Evolutionary conservation across 768 basidiomycete species (phyloP).

Genomic region (Lactarius pseudohatsudake): DNA sequence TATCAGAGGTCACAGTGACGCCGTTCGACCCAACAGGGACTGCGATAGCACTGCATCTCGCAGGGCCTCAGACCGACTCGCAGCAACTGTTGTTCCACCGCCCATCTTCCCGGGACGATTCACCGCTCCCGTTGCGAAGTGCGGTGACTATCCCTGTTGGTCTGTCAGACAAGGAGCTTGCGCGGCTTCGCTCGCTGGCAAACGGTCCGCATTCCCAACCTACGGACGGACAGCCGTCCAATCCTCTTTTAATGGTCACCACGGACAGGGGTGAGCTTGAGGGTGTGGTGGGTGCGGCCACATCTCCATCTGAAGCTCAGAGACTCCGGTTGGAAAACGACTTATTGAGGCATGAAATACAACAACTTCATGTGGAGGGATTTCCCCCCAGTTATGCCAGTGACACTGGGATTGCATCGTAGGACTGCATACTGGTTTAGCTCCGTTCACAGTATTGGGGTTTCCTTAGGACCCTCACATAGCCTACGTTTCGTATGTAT

Average conservation of each 20-base stretch:
- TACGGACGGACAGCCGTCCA: not conserved
- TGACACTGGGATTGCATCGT: not conserved
- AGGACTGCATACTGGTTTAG: not conserved
- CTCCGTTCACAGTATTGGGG: no score
- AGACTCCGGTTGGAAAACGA: not conserved
- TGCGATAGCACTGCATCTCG: not conserved
- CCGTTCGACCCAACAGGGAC: not conserved
- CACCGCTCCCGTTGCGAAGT: not conserved
- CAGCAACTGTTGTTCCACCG: not conserved
- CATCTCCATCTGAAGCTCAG: not conserved
- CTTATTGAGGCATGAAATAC: not conserved
- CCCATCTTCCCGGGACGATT: not conserved
- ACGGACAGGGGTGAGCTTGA: no score
- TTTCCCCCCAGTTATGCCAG: not conserved
- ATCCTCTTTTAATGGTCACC: not conserved
- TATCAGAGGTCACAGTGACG: not conserved
- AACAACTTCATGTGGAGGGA: not conserved
- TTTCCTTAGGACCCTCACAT: no score
- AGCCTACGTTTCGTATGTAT: no score
- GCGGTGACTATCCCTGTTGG: not conserved
- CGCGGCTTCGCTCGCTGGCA: not conserved
- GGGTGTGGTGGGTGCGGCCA: not conserved
- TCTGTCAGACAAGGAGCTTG: not conserved
- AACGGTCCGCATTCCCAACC: not conserved
- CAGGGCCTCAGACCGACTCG: not conserved